phyloP scores from a whole-genome alignment of 2,329 filamentous ascomycete genomes.

The Emydomyces testavorans region DNA sequence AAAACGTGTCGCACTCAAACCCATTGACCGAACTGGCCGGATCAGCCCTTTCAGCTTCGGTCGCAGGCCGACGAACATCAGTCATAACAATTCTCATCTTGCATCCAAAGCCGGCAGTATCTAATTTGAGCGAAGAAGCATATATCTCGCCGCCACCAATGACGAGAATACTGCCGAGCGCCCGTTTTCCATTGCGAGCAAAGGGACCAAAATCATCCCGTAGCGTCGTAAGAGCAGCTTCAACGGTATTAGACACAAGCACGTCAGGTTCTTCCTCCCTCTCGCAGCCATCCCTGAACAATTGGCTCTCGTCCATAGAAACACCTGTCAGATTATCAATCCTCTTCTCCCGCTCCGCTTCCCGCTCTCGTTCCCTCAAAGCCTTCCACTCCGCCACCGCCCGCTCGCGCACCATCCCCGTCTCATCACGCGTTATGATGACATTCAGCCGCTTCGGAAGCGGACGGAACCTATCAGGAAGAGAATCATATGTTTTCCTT shows the following conservation, averaged over 20 bases:
- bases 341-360: slow-evolving; percentile 18
- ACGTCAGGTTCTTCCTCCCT: slow-evolving; percentile 25
- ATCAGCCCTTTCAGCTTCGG: slow-evolving; percentile 11
- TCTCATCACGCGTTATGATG: slow-evolving; percentile 52
- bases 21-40: slow-evolving; percentile 16
- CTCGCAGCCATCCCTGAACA: too few species aligned
- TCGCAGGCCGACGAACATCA: slow-evolving; percentile 25
- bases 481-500: slow-evolving; percentile 89
- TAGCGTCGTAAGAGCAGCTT: slow-evolving; percentile 42
- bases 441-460: slow-evolving; percentile 71
- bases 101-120: slow-evolving; percentile 2
- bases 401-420: slow-evolving; percentile 22
- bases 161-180: slow-evolving; percentile 57
- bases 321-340: slow-evolving; percentile 2
- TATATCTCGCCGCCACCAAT: slow-evolving; percentile 90
- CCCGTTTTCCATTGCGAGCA: slow-evolving; percentile 14
- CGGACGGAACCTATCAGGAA: slow-evolving; percentile 67
- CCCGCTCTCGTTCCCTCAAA: slow-evolving; percentile 22
- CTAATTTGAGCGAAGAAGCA: slow-evolving; percentile 47
- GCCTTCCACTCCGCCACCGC: slow-evolving; percentile 29
- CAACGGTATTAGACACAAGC: slow-evolving; percentile 48
- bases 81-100: slow-evolving; percentile 33
- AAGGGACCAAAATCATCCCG: slow-evolving; percentile 18
- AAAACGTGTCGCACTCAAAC: slow-evolving; percentile 41
- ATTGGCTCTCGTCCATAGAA: slow-evolving; percentile 3